phyloP scores from a whole-genome alignment of 768 basidiomycete species.

The Podaxis pistillaris region DNA sequence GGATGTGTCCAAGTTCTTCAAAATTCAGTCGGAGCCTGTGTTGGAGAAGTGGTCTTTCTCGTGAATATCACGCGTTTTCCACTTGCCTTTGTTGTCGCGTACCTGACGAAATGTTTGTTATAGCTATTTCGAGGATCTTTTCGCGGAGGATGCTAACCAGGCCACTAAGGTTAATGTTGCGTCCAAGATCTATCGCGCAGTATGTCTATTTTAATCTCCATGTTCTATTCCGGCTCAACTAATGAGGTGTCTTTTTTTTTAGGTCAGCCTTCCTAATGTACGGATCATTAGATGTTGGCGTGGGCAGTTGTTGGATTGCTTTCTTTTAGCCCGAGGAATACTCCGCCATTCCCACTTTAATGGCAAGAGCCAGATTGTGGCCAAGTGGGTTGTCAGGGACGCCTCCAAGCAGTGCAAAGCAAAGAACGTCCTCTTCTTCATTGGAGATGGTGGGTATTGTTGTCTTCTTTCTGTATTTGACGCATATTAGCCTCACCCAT shows the following conservation, averaged over 20 bases:
- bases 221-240: background rate
- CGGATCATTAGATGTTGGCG: background rate
- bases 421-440: conserved; percentile 44
- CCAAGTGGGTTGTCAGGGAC: conserved; percentile 37
- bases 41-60: conserved; percentile 42
- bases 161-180: conserved; percentile 38
- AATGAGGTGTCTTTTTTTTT: background rate
- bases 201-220: conserved; percentile 1
- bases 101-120: background rate
- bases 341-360: conserved; percentile 36
- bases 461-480: background rate
- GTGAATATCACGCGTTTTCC: conserved; percentile 23
- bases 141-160: conserved; percentile 34
- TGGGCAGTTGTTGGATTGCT: background rate
- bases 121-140: conserved; percentile 44
- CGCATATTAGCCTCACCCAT: background rate
- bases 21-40: conserved; percentile 24
- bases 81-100: background rate
- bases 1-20: conserved; percentile 36
- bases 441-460: conserved; percentile 37
- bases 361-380: conserved; percentile 31
- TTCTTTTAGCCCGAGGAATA: conserved; percentile 35
- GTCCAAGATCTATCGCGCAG: conserved; percentile 41
- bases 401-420: conserved; percentile 33
- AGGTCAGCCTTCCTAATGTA: background rate